Base-by-base conservation (phyloP, 2,329 filamentous ascomycete species). In the Fusarium concolor region DNA sequence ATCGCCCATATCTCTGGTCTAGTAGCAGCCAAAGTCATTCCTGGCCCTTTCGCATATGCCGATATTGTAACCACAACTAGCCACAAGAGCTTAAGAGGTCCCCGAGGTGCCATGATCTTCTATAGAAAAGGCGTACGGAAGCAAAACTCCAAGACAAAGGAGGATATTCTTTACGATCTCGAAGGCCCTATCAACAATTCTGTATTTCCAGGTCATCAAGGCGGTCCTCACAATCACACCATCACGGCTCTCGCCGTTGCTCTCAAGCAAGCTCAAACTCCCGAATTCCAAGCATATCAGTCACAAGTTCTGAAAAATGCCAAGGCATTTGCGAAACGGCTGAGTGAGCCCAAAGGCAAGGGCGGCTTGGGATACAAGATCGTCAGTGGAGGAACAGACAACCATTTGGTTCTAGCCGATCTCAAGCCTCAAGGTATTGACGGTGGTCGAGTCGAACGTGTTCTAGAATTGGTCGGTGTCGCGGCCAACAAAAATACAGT, bases 401-500 rank as follows among this genome's bases (percentile, higher is more conserved):
- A 97, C 84, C 96, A 99, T 82, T 90, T 99, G 68, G 92, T 99
- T 12, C 87, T 99, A 18, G 85, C 96, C 47, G 96, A 99, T 79
- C 87, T 99, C 50, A 97, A 97, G 83, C 89, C 92, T 37, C 92
- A 96, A 77, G 86, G 86, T 59, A 89, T 99, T 64, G 96, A 99
- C 76, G 94, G 94, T 71, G 91, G 92, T 24, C 90, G 94, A 53
- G 93, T 97, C 15, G 94, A 97, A 83, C 90, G 93, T 45, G 90
- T 97, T 17, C 87, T 97, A 24, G 94, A 97, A 79, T 88, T 97
- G 45, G 93, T 96, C 70, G 95, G 95, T 74, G 95, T 98, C 52
- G 96, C 96, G n/a, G 92, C 92, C 78, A 99, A 99, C 86, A 99
- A 99, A 87, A 99, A 99, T 84, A 97, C 96, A 10, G 95, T 97